Evolutionary conservation across 2,329 filamentous ascomycete genomes (phyloP).

Genomic region (Exophiala sideris): DNA sequence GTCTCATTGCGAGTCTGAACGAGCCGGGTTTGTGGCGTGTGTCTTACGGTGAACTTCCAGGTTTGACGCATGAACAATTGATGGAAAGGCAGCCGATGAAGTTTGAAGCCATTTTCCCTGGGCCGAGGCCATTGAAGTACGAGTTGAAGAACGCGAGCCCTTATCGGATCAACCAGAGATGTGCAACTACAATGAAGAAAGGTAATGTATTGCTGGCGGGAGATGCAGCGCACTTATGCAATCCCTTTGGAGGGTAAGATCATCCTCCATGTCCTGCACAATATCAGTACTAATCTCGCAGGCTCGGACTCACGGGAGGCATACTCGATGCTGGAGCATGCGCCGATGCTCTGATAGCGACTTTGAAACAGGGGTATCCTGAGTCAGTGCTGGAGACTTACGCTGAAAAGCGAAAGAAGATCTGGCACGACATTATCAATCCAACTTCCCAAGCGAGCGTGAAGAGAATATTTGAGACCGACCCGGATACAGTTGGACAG

Average conservation of each 20-base stretch:
- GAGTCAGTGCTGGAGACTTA: constrained; percentile 44
- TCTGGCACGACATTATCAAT: constrained; percentile 38
- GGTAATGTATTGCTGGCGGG: constrained; percentile 56
- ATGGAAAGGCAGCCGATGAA: constrained; percentile 52
- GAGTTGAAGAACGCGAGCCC: constrained; percentile 56
- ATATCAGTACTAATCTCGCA: neutral
- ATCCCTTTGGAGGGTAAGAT: constrained; percentile 49
- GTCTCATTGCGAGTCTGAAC: constrained; percentile 20
- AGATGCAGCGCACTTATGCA: constrained; percentile 57
- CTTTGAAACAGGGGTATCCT: constrained; percentile 37
- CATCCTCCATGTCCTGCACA: neutral
- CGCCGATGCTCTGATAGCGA: constrained; percentile 54
- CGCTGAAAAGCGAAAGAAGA: constrained; percentile 37
- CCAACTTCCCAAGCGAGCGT: constrained; percentile 43
- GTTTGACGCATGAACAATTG: constrained; percentile 54
- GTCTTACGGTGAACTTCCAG: constrained; percentile 58
- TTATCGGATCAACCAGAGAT: constrained; percentile 61
- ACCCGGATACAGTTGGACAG: constrained; percentile 35
- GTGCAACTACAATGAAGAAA: constrained; percentile 54
- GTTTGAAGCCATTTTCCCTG: constrained; percentile 57
- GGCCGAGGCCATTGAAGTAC: constrained; percentile 57
- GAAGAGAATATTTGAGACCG: constrained; percentile 32
- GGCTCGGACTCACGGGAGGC: constrained; percentile 59
- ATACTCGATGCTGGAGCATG: constrained; percentile 61
- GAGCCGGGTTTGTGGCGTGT: constrained; percentile 59